Conservation (phyloP, 1,139 yeast species). For the Debaryomyces fabryi region DNA sequence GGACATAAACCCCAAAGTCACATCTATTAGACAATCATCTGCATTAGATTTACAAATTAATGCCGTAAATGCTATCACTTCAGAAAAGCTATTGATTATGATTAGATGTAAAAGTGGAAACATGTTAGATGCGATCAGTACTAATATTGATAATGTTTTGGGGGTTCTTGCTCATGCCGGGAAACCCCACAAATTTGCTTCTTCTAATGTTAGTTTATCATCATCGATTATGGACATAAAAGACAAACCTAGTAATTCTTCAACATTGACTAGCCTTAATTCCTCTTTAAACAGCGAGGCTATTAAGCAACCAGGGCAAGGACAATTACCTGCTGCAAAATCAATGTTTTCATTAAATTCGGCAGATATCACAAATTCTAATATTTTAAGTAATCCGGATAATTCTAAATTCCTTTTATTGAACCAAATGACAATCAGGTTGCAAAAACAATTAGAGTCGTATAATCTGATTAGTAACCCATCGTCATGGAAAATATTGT, state of each 20-base stretch:
- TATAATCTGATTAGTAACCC: conserved; percentile 35
- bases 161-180: conserved; percentile 24
- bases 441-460: conserved; percentile 41
- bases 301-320: not conserved
- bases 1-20: conserved; percentile 26
- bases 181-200: conserved; percentile 21
- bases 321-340: conserved; percentile 1
- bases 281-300: conserved; percentile 16
- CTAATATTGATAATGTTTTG: conserved; percentile 32
- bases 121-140: conserved; percentile 27
- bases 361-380: conserved; percentile 22
- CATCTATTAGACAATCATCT: conserved; percentile 37
- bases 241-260: conserved; percentile 30
- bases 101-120: conserved; percentile 38
- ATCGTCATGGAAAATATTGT: conserved; percentile 47
- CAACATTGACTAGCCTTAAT: conserved; percentile 39
- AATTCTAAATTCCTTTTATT: conserved; percentile 24
- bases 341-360: conserved; percentile 17
- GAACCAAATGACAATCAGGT: conserved; percentile 38
- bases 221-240: conserved; percentile 40
- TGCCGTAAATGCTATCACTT: conserved; percentile 34
- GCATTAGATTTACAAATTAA: conserved; percentile 46
- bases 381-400: conserved; percentile 28
- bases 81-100: conserved; percentile 33
- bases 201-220: conserved; percentile 37